Evolutionary conservation across 306 rosid species (phyloP).

Genomic region (Glycyrrhiza uralensis): DNA sequence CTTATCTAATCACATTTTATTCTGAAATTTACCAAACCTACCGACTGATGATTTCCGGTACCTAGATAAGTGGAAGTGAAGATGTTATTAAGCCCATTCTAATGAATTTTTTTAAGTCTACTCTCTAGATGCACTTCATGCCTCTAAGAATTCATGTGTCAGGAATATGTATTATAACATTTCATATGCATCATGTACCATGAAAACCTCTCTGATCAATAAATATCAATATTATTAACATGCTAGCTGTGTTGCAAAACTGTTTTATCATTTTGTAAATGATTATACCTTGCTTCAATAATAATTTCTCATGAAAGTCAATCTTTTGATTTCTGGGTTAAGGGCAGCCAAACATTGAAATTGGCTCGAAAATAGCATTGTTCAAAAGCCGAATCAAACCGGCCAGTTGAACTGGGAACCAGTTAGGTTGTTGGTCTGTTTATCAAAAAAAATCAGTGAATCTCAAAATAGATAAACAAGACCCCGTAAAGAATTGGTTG

Average conservation of each 20-base stretch:
- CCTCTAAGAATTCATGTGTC: background rate
- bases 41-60: background rate
- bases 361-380: background rate
- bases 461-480: too few species aligned
- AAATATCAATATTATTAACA: background rate
- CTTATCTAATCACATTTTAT: background rate
- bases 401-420: too few species aligned
- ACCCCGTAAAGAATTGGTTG: too few species aligned
- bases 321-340: background rate
- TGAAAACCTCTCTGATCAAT: background rate
- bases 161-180: background rate
- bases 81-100: background rate
- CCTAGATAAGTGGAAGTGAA: slow-evolving; percentile 7
- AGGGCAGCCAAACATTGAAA: slow-evolving; percentile 12
- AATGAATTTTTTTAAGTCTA: background rate
- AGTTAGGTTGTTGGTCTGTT: too few species aligned
- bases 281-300: background rate
- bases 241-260: background rate
- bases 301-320: slow-evolving; percentile 3
- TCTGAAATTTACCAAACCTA: background rate
- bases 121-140: slow-evolving; percentile 6
- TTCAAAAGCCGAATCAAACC: too few species aligned
- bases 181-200: background rate
- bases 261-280: slow-evolving; percentile 1
- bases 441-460: too few species aligned